A percentile compares a stretch with the other conserved stretches of the same genome.
These are phyloP conservation scores for Suillus hirtellus DNA, from an alignment of 768 basidiomycete genomes.

Conservation along the genomic window DNA sequence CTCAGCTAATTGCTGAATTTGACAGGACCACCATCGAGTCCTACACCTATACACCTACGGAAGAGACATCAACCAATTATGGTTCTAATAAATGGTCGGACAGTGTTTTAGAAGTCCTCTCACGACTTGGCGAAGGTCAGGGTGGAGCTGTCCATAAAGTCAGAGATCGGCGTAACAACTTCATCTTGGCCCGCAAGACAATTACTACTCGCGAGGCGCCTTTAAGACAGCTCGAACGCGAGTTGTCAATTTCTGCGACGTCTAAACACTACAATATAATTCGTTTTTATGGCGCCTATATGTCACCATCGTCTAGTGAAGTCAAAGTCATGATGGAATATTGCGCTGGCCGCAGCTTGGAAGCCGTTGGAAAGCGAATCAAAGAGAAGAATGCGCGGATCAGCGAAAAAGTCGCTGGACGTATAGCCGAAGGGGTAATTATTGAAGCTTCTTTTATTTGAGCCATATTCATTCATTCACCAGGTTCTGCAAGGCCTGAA, in stretches of 20 bases:
- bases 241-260: conserved; percentile 85
- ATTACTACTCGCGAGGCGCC: conserved; percentile 91
- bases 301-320: conserved; percentile 83
- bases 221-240: conserved; percentile 88
- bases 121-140: conserved; percentile 89
- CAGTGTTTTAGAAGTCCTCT: conserved; percentile 70
- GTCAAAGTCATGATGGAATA: conserved; percentile 95
- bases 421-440: conserved; percentile 89
- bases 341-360: conserved; percentile 86
- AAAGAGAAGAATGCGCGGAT: conserved; percentile 76
- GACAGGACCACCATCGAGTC: conserved; percentile 31
- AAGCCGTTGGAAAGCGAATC: conserved; percentile 84
- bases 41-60: conserved; percentile 36
- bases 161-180: conserved; percentile 73
- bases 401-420: conserved; percentile 86
- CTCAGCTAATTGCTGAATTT: conserved; percentile 35
- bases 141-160: conserved; percentile 97
- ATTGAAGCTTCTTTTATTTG: conserved; percentile 4
- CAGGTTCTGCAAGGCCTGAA: conserved; percentile 89
- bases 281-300: conserved; percentile 89
- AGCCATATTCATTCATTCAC: conserved; percentile 15
- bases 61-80: conserved; percentile 31
- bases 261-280: conserved; percentile 88
- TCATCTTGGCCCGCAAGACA: conserved; percentile 91
- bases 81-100: conserved; percentile 55